A percentile compares a stretch with the other conserved stretches of the same genome.
Evolutionary conservation across 164 flowering plant species (phyloP).

Genomic region (Kalanchoe fedtschenkoi): DNA sequence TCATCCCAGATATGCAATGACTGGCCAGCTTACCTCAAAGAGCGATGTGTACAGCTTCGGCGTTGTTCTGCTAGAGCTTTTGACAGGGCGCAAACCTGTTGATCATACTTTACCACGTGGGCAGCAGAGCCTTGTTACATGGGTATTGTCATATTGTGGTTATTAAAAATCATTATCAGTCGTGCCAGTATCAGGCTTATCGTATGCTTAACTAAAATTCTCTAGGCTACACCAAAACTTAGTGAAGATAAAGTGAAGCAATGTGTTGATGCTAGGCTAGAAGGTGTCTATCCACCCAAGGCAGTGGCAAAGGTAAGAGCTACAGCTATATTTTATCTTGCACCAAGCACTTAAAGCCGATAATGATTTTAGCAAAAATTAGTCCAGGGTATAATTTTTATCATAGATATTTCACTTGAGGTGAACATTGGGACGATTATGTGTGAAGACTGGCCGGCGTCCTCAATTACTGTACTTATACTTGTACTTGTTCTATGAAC

Average conservation of each 20-base stretch:
- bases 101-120: conserved; percentile 89
- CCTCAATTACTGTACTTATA: background rate
- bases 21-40: conserved; percentile 77
- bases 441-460: background rate
- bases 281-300: conserved; percentile 71
- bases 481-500: conserved; percentile 6
- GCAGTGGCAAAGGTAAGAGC: conserved; percentile 76
- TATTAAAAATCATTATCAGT: background rate
- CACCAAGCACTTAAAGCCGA: background rate
- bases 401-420: background rate
- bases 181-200: background rate
- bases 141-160: conserved; percentile 29
- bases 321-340: background rate
- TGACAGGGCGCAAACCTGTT: conserved; percentile 86
- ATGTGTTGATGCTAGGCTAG: conserved; percentile 70
- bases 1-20: conserved; percentile 74
- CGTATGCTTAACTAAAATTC: background rate
- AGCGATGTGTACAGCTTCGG: conserved; percentile 93
- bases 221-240: conserved; percentile 78
- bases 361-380: background rate
- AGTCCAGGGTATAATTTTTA: background rate
- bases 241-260: conserved; percentile 89
- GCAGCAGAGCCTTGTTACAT: conserved; percentile 88
- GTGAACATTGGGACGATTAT: too few species aligned
- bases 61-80: conserved; percentile 76